Evolutionary conservation across 2,329 filamentous ascomycete species (phyloP), one percentile per base, ranked within the genome.

Genomic region (Phialocephala sp.): DNA sequence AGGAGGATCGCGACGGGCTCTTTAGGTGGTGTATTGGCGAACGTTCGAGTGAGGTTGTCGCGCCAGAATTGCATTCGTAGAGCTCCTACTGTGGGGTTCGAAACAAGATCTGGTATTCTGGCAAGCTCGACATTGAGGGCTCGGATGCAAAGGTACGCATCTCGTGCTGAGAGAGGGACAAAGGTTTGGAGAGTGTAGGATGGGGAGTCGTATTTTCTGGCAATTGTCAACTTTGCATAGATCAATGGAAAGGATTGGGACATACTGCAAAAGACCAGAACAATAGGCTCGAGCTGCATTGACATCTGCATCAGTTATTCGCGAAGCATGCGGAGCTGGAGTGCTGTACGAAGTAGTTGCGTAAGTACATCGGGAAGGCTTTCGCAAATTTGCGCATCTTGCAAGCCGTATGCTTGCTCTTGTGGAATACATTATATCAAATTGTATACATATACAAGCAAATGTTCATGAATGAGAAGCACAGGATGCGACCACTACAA

Each of bases 31-130:
- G 83, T 82, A 37, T 91, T 91, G 1, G 90, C 84, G 66, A 97
- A 90, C 1, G 92, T 91, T 67, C 90, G 89, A 62, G 90, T 86
- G 60, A 99, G 82, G 4, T 92, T 88, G 72, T 98, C 94, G 59
- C 92, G 88, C 92, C 95, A 98, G 82, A 98, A 98, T 77, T 97
- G 92, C 79, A 97, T 90, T 69, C 95, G 93, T 84, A 98, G 88
- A 60, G 89, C 84, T 59, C 93, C 94, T 67, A 98, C 91, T 4
- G 90, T 90, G n/a, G 91, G 88, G 67, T 91, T 95, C 56, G 92
- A 95, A 22, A 95, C 94, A 14, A 91, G 88, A 79, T 98, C 94
- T 64, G 95, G 93, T 68, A 98, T 91, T 64, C 92, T 87, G 54
- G 94, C 92, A 66, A 97, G 87, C 78, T 97, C 94, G 73, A 98